These are phyloP conservation scores for Xylaria intraflava DNA, from an alignment of 495 filamentous ascomycete genomes.

Conservation along the genomic window DNA sequence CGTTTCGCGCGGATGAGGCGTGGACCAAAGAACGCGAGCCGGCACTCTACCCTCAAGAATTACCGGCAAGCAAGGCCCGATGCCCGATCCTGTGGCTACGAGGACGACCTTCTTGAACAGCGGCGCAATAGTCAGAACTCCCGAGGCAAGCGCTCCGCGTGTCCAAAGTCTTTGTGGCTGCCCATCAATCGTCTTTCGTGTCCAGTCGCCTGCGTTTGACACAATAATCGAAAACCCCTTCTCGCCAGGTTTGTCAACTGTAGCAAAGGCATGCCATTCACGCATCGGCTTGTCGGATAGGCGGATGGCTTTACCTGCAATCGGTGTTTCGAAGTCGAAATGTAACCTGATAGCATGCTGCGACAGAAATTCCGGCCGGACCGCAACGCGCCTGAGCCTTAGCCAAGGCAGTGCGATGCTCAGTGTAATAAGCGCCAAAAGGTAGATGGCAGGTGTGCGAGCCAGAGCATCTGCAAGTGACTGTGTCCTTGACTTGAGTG, in stretches of 20 bases:
- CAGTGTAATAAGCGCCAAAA: conserved; percentile 46
- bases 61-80: conserved; percentile 50
- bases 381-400: conserved; percentile 47
- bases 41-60: conserved; percentile 25
- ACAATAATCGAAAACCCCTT: conserved; percentile 57
- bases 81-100: conserved; percentile 66
- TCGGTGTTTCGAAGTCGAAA: conserved; percentile 49
- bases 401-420: conserved; percentile 55
- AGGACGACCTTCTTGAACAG: conserved; percentile 58
- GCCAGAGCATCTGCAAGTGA: conserved; percentile 32
- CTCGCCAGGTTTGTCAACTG: conserved; percentile 42
- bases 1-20: conserved; percentile 31
- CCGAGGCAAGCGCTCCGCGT: conserved; percentile 45
- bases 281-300: conserved; percentile 47
- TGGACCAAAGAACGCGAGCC: conserved; percentile 35
- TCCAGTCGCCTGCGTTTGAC: conserved; percentile 70
- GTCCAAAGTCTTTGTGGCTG: conserved; percentile 49
- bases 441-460: conserved; percentile 48
- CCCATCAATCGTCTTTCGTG: conserved; percentile 44
- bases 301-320: conserved; percentile 41
- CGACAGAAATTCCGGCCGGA: conserved; percentile 51
- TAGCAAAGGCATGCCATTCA: conserved; percentile 70
- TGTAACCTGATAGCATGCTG: conserved; percentile 55
- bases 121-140: conserved; percentile 56
- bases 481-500: conserved; percentile 15